A percentile compares a stretch with the other conserved stretches of the same genome.
phyloP scores from a whole-genome alignment of 768 basidiomycete species.

The Nidularia pulvinata region DNA sequence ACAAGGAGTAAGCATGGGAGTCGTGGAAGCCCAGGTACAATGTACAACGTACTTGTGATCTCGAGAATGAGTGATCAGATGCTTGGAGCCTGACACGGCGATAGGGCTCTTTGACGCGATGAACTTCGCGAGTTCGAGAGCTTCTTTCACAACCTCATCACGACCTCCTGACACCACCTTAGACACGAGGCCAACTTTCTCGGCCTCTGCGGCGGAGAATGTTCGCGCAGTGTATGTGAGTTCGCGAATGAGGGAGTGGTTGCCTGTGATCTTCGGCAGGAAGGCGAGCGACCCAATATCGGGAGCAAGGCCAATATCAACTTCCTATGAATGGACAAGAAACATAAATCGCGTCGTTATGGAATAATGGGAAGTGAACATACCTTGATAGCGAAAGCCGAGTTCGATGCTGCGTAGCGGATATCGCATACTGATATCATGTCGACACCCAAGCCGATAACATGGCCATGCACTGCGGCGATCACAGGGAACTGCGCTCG shows the following conservation, averaged over 20 bases:
- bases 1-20: too few species aligned
- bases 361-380: constrained; percentile 43
- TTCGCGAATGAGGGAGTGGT: constrained; percentile 71
- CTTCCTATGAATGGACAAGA: constrained; percentile 56
- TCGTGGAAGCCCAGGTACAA: too few species aligned
- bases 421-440: constrained; percentile 77
- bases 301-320: constrained; percentile 84
- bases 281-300: constrained; percentile 88
- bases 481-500: constrained; percentile 80
- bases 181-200: constrained; percentile 72
- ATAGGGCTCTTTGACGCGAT: constrained; percentile 82
- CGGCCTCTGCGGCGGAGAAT: constrained; percentile 73
- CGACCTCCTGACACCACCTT: constrained; percentile 65
- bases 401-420: constrained; percentile 64
- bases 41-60: constrained; percentile 65
- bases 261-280: constrained; percentile 76
- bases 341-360: neutral
- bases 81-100: constrained; percentile 78
- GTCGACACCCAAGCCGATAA: constrained; percentile 80
- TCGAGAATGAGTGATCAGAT: constrained; percentile 71
- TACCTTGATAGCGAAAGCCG: constrained; percentile 75
- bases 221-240: constrained; percentile 72
- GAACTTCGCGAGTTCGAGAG: constrained; percentile 60
- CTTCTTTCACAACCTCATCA: constrained; percentile 64
- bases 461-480: constrained; percentile 74